phyloP scores from a whole-genome alignment of 257 asterid species.

The Solanum clarkiae region DNA sequence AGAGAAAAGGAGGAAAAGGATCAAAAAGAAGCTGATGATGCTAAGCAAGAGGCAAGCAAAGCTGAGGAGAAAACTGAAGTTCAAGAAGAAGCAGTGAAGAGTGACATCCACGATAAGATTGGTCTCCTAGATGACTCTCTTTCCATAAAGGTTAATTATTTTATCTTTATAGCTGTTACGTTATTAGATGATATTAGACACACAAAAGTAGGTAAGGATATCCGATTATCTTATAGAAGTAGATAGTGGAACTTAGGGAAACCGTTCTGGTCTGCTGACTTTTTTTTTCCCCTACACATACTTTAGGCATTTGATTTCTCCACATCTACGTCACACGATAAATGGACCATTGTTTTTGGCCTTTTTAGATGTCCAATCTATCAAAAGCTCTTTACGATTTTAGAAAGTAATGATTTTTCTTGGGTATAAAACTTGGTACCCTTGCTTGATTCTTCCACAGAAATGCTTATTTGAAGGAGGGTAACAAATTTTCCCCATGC shows the following conservation, averaged over 20 bases:
- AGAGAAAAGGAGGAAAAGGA: constrained; percentile 77
- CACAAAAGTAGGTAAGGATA: not conserved
- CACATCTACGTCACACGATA: not conserved
- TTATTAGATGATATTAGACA: not conserved
- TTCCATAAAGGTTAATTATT: constrained; percentile 27
- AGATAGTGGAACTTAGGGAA: not conserved
- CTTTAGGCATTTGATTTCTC: not conserved
- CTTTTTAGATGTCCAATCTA: not conserved
- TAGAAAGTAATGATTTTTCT: not conserved
- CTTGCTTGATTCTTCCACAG: not conserved
- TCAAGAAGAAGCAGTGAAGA: constrained; percentile 23
- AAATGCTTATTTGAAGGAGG: not conserved
- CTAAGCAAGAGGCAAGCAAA: constrained; percentile 27
- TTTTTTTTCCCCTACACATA: not conserved
- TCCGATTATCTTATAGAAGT: not conserved
- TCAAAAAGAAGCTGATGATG: constrained; percentile 48
- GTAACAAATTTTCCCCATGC: not conserved
- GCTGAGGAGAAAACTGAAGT: constrained; percentile 22
- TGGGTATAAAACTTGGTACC: not conserved
- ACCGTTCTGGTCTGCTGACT: not conserved
- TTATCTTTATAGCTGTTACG: not conserved
- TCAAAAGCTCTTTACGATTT: not conserved
- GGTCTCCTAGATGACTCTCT: constrained; percentile 34
- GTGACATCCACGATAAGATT: constrained; percentile 26
- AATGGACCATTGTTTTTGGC: not conserved